phyloP scores from a whole-genome alignment of 306 rosid genomes.

The Prunus armeniaca region DNA sequence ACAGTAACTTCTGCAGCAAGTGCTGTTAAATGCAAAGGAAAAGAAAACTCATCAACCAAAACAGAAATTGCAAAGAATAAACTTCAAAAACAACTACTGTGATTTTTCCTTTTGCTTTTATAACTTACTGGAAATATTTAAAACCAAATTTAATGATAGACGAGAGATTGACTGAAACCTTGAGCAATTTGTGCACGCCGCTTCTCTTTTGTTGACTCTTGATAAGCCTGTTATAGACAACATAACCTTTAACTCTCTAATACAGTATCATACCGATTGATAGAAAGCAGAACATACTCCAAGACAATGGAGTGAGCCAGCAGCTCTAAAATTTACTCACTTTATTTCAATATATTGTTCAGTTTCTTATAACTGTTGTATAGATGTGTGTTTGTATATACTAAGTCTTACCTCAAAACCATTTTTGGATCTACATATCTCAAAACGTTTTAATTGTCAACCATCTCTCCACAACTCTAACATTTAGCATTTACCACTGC shows the following conservation, averaged over 20 bases:
- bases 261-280: neutral
- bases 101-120: neutral
- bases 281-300: neutral
- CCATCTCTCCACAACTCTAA: too few relatives aligned
- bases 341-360: too few relatives aligned
- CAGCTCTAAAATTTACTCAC: too few relatives aligned
- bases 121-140: slow-evolving; percentile 1
- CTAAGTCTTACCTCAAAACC: too few relatives aligned
- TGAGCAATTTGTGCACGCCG: slow-evolving; percentile 91
- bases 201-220: slow-evolving; percentile 93
- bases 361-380: too few relatives aligned
- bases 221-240: slow-evolving; percentile 71
- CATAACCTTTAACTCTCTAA: slow-evolving; percentile 18
- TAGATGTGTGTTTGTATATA: too few relatives aligned
- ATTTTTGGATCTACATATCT: too few relatives aligned
- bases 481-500: too few relatives aligned
- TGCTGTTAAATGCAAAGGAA: slow-evolving; percentile 55
- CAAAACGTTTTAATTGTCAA: too few relatives aligned
- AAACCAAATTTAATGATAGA: slow-evolving; percentile 6
- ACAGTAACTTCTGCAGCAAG: slow-evolving; percentile 93
- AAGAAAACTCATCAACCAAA: neutral
- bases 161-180: slow-evolving; percentile 48
- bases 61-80: slow-evolving; percentile 1
- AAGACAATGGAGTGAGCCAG: neutral
- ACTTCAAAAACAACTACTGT: neutral